A percentile compares a stretch with the other conserved stretches of the same genome.
These are phyloP conservation scores for Crucihimalaya himalaica DNA, from an alignment of 345 rosid species.

Conservation along the genomic window DNA sequence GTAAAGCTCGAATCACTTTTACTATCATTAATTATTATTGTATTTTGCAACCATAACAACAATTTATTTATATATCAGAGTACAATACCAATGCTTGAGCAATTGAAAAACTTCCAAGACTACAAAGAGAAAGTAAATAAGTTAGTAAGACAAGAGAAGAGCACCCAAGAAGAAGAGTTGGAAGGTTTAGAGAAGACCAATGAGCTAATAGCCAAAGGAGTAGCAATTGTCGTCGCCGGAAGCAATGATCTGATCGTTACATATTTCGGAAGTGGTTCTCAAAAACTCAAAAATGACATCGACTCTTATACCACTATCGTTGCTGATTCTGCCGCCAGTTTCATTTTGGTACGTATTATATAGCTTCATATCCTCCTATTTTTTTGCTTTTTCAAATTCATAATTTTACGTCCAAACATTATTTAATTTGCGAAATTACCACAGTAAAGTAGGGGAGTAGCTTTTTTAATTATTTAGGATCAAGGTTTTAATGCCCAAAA, in stretches of 20 bases:
- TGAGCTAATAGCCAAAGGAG: slow-evolving; percentile 27
- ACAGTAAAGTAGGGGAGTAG: background rate
- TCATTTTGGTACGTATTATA: slow-evolving; percentile 17
- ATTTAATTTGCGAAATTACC: background rate
- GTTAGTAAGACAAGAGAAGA: slow-evolving; percentile 38
- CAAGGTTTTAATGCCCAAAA: background rate
- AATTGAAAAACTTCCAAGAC: slow-evolving; percentile 42
- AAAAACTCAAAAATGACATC: background rate
- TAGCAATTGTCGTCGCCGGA: slow-evolving; percentile 40
- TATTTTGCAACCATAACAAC: background rate
- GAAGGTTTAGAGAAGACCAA: slow-evolving; percentile 26
- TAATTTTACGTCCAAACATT: background rate
- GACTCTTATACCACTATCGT: slow-evolving; percentile 15
- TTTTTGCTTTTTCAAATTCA: background rate
- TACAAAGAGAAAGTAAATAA: slow-evolving; percentile 38
- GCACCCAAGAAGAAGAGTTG: slow-evolving; percentile 6
- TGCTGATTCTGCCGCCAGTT: slow-evolving; percentile 35
- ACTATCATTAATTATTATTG: background rate
- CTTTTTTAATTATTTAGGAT: background rate
- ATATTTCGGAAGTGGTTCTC: slow-evolving; percentile 31
- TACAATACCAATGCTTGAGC: slow-evolving; percentile 42
- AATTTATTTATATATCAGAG: slow-evolving; percentile 27
- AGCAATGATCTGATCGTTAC: slow-evolving; percentile 43
- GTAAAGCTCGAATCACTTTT: slow-evolving; percentile 35
- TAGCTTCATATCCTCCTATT: background rate